These are phyloP conservation scores for Paracamarosporium sp. DNA, from an alignment of 2,329 filamentous ascomycete species.

Conservation along the genomic window DNA sequence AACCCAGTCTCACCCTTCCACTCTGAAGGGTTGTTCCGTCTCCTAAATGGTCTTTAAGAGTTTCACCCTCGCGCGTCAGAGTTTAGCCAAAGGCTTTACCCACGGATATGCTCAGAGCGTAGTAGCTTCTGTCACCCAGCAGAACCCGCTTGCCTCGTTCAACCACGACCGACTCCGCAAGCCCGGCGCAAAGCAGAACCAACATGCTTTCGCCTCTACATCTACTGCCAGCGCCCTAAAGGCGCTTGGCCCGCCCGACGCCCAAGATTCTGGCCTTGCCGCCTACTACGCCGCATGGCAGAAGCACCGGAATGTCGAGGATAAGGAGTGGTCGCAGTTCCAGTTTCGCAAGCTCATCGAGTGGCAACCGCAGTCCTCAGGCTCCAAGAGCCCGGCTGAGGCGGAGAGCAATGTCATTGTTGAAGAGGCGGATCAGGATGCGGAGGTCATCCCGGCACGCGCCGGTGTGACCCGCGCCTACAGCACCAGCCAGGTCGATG, in stretches of 20 bases:
- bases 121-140: slow-evolving; percentile 80
- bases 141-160: slow-evolving; percentile 62
- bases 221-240: slow-evolving; percentile 47
- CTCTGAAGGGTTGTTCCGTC: slow-evolving; percentile 68
- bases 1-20: slow-evolving; percentile 56
- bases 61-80: slow-evolving; percentile 90
- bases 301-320: slow-evolving; percentile 73
- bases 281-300: slow-evolving; percentile 93
- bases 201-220: slow-evolving; percentile 73
- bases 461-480: slow-evolving; percentile 56
- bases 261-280: slow-evolving; percentile 68
- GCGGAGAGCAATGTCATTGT: slow-evolving; percentile 36
- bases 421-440: slow-evolving; percentile 38
- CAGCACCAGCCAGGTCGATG: slow-evolving; percentile 64
- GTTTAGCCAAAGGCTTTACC: slow-evolving; percentile 94
- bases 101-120: slow-evolving; percentile 98
- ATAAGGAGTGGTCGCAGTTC: slow-evolving; percentile 89
- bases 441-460: slow-evolving; percentile 35
- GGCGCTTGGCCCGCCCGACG: slow-evolving; percentile 37
- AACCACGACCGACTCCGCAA: slow-evolving; percentile 54
- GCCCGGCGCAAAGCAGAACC: slow-evolving; percentile 67
- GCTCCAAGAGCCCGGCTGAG: slow-evolving; percentile 47
- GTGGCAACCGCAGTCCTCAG: slow-evolving; percentile 70
- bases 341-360: slow-evolving; percentile 88
- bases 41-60: slow-evolving; percentile 88